Base-by-base conservation (phyloP, 805 yeast genomes). In the Wickerhamomyces rabaulensis region DNA sequence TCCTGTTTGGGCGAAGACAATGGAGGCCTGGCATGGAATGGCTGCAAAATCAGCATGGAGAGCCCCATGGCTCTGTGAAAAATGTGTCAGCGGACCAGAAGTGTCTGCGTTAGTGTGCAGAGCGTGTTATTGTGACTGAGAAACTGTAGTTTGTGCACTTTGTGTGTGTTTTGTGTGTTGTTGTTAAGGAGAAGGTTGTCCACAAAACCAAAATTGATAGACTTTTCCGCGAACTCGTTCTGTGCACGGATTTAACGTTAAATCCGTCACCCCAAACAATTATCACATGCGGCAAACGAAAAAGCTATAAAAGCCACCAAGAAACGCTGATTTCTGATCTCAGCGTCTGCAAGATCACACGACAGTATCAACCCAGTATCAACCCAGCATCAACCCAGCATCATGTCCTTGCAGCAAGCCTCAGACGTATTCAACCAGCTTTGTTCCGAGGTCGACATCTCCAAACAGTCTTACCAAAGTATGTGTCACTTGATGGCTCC, bases 391-490 rank as follows among this genome's bases (percentile, higher is more conserved):
- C n/a, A n/a, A n/a, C n/a, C n/a, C 3, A 13, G 15, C n/a, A 27
- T 13, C 31, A 27, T 27, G 31, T 27, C 31, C 31, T 27, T 27
- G n/a, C 31, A 52, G 20, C 46, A 46, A 25, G 53, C 47, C 1
- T 19, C 49, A 6, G 52, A 52, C 7, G 36, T 51, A 37, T 50
- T 58, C 52, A 52, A 55, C 40, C 55, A 55, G 39, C 56, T 58
- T 9, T 48, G 50, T 12, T 26, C 42, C 0, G 63, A 58, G 44
- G 60, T 60, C 4, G 62, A 60, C 36, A 43, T 60, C 41, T 41
- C 46, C 33, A 47, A 55, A 40, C 43, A 35, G 26, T 54, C 58
- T 26, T 50, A 44, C 33, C 58, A 54, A 26, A 25, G 63, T 57
- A 44, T 20, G 63, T 27, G n/a, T 27, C 31, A 27, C 4, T 13